Evolutionary conservation across 1,284 basidiomycete species (phyloP).

Genomic region (Tetrapyrgos nigripes): DNA sequence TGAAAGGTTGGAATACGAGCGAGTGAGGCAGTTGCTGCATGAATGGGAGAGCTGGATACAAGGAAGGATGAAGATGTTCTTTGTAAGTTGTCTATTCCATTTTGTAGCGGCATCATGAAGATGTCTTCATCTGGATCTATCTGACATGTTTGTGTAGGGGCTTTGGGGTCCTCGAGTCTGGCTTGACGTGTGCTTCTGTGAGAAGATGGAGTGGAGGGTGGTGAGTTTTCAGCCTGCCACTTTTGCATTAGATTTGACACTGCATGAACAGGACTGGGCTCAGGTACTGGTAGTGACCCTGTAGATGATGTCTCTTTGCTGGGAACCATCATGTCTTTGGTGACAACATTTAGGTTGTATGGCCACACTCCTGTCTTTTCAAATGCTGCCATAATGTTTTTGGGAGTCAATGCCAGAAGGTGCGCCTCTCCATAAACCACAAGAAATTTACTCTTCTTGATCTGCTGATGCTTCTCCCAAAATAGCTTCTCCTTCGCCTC

Average conservation of each 20-base stretch:
- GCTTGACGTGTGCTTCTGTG: neutral
- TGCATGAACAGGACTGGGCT: neutral
- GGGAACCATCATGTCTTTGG: slow-evolving; percentile 18
- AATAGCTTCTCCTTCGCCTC: too few relatives aligned
- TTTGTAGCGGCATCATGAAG: neutral
- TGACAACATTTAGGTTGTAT: slow-evolving; percentile 18
- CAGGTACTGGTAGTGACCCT: neutral
- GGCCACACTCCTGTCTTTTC: slow-evolving; percentile 22
- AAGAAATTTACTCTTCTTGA: too few relatives aligned
- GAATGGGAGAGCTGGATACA: neutral
- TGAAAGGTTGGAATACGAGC: neutral
- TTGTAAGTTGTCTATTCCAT: neutral
- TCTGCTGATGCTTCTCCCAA: too few relatives aligned
- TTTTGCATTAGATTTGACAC: neutral
- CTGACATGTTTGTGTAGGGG: too few relatives aligned
- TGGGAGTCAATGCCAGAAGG: slow-evolving; percentile 22
- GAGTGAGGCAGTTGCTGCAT: neutral
- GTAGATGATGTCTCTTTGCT: slow-evolving; percentile 14
- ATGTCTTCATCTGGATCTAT: too few relatives aligned
- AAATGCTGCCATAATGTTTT: slow-evolving; percentile 20
- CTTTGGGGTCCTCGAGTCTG: neutral
- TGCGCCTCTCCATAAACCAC: too few relatives aligned
- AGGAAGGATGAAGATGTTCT: slow-evolving; percentile 4
- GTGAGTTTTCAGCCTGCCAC: too few relatives aligned
- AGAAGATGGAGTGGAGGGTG: neutral